Conservation (phyloP, 495 filamentous ascomycete species). For the Trichoderma erinaceum region DNA sequence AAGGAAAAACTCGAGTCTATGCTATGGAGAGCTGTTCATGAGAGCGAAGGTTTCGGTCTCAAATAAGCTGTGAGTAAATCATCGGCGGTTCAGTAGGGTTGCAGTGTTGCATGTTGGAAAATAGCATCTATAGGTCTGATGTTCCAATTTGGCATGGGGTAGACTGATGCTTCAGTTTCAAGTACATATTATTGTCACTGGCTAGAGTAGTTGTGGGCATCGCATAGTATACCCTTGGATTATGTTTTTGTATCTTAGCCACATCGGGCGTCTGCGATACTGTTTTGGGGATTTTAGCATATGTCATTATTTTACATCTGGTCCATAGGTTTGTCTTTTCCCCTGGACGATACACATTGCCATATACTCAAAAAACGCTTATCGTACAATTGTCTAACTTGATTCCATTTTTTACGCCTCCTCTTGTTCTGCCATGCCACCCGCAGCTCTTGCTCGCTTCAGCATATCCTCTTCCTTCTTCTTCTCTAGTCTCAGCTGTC, state of each 20-base stretch:
- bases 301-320: slow-evolving; percentile 1
- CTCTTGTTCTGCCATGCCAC: slow-evolving; percentile 12
- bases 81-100: neutral
- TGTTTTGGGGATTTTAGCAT: slow-evolving; percentile 6
- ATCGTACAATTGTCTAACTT: slow-evolving; percentile 12
- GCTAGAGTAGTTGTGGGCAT: neutral
- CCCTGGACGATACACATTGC: neutral
- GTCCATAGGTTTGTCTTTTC: neutral
- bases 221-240: neutral
- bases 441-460: slow-evolving; percentile 17
- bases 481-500: slow-evolving; percentile 55
- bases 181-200: neutral
- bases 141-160: neutral
- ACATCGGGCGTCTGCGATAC: neutral
- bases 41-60: slow-evolving; percentile 91
- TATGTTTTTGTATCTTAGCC: neutral
- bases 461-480: slow-evolving; percentile 53
- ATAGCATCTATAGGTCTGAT: neutral
- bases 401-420: slow-evolving; percentile 4
- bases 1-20: slow-evolving; percentile 60
- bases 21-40: slow-evolving; percentile 80
- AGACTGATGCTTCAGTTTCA: neutral
- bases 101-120: neutral
- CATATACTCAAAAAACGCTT: slow-evolving; percentile 6
- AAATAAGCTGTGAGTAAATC: slow-evolving; percentile 46